Evolutionary conservation across 495 filamentous ascomycete genomes (phyloP), one percentile per base, ranked within the genome.

Genomic region (Niebla homalea): DNA sequence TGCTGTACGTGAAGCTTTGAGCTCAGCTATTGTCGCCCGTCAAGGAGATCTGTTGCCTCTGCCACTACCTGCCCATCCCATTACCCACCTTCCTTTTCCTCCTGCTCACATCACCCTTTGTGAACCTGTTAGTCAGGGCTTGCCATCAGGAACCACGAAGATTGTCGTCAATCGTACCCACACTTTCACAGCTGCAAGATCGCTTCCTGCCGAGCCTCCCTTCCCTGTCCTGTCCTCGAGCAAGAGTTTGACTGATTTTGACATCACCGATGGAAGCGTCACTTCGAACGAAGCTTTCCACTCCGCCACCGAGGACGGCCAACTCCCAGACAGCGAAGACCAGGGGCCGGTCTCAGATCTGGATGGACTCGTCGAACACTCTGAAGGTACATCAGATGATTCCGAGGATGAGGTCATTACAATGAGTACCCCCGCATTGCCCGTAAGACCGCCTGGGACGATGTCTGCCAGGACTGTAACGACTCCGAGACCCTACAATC

Each of bases 221-320:
- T 22, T 48, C 15, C 45, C 45, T 8, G 21, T 48, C 32, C 25
- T 48, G 19, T 48, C 45, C 10, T 48, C 45, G 25, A 48, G 45
- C n/a, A 48, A 48, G 21, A 48, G 45, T 35, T 26, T 48, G 32
- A 48, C 45, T 16, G 45, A 48, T 5, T 48, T 48, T 36, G 45
- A 48, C 29, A 73, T 73, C 12, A 81, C 86, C 47, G 76, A 89
- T 50, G 80, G 79, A 19, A 76, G 81, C 36, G 87, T 89, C 54
- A 87, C 85, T 19, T 79, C 84, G 18, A 90, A 82, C 50, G 89
- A 95, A 62, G 81, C 86, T 56, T 95, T 93, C 63, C 94, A 76
- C 57, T 93, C 88, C 3, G 88, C 88, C 3, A 77, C 83, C 5
- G 89, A 94, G 60, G 87, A 92, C 50, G 75, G 78, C 21, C 58